Conservation (phyloP, 352 stramenopile genomes). For the Pythium chondricola region DNA sequence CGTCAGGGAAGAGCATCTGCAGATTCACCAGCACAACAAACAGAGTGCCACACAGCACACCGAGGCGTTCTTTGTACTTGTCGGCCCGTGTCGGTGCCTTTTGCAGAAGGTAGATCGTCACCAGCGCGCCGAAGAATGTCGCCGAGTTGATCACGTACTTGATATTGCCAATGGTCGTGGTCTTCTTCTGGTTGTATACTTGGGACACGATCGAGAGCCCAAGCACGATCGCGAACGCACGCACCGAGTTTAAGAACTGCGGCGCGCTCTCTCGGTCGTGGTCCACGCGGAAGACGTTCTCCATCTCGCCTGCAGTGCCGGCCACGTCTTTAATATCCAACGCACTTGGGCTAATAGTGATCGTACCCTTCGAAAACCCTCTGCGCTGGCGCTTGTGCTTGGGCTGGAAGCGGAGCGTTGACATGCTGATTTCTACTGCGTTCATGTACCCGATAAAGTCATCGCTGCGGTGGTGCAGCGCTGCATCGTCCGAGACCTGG, state of each 20-base stretch:
- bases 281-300: conserved; percentile 41
- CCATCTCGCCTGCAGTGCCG: conserved; percentile 46
- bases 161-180: conserved; percentile 15
- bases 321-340: conserved; percentile 30
- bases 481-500: conserved; percentile 21
- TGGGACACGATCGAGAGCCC: conserved; percentile 35
- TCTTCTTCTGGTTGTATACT: conserved; percentile 27
- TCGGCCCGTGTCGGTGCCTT: conserved; percentile 24
- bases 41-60: conserved; percentile 23
- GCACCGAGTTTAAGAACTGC: conserved; percentile 41
- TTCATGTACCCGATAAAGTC: conserved; percentile 61
- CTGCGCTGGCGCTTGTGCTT: conserved; percentile 14
- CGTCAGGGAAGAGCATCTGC: conserved; percentile 27
- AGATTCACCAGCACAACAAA: conserved; percentile 34
- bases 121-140: conserved; percentile 19
- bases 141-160: conserved; percentile 33
- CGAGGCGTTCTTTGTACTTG: conserved; percentile 29
- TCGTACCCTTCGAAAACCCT: conserved; percentile 7
- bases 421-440: conserved; percentile 42
- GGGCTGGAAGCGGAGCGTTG: conserved; percentile 41
- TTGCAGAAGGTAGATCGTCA: conserved; percentile 24
- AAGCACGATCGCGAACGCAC: conserved; percentile 26
- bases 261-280: conserved; percentile 42
- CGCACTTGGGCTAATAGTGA: neutral
- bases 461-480: conserved; percentile 44